A percentile compares a stretch with the other conserved stretches of the same genome.
Evolutionary conservation across 2,329 filamentous ascomycete genomes (phyloP).

Genomic region (Didymella exigua): DNA sequence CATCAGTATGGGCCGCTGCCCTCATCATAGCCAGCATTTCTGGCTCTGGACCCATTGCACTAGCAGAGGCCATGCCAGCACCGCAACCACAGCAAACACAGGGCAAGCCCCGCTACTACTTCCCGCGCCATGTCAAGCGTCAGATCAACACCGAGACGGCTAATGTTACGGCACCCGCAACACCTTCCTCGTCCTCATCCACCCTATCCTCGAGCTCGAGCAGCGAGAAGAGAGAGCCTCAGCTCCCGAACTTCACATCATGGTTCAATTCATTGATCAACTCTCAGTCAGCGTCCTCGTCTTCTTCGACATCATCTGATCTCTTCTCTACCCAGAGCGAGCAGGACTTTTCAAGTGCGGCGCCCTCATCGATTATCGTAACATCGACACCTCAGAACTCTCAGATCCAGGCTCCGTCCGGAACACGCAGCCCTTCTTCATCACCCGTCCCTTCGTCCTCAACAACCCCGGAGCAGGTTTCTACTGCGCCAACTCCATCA

Average conservation of each 20-base stretch:
- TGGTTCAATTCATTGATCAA: slow-evolving; percentile 37
- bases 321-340: slow-evolving; percentile 20
- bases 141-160: slow-evolving; percentile 42
- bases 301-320: slow-evolving; percentile 17
- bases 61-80: slow-evolving; percentile 57
- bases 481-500: background rate
- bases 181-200: slow-evolving; percentile 26
- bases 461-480: background rate
- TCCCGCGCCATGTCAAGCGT: slow-evolving; percentile 54
- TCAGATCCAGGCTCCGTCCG: background rate
- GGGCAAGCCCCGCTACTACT: slow-evolving; percentile 53
- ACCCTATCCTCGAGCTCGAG: slow-evolving; percentile 26
- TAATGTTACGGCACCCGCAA: slow-evolving; percentile 41
- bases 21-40: slow-evolving; percentile 53
- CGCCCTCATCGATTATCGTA: slow-evolving; percentile 19
- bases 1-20: slow-evolving; percentile 54
- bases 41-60: slow-evolving; percentile 47
- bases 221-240: slow-evolving; percentile 27
- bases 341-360: slow-evolving; percentile 18
- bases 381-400: slow-evolving; percentile 23
- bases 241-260: slow-evolving; percentile 33
- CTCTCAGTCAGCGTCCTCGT: slow-evolving; percentile 22
- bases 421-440: slow-evolving; percentile 14
- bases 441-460: slow-evolving; percentile 2
- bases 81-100: slow-evolving; percentile 44